Evolutionary conservation across 1,139 yeast species (phyloP).

Genomic region (Yamadazyma dushanensis): DNA sequence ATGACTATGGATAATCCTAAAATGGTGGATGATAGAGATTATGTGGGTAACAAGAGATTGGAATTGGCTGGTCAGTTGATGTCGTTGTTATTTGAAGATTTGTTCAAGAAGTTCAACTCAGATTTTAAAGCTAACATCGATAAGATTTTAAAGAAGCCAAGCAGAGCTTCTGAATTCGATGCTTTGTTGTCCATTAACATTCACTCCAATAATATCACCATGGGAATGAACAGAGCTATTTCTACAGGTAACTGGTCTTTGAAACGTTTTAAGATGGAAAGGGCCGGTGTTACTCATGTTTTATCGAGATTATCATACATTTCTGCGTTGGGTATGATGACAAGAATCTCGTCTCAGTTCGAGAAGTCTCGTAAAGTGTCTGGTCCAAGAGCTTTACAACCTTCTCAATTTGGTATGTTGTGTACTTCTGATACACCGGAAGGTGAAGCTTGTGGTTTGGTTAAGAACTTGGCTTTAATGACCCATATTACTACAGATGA

Average conservation of each 20-base stretch:
- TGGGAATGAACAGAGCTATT: constrained; percentile 93
- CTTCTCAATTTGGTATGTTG: constrained; percentile 98
- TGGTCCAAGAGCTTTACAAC: constrained; percentile 98
- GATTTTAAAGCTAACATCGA: constrained; percentile 95
- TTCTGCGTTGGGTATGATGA: constrained; percentile 98
- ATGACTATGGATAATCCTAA: constrained; percentile 95
- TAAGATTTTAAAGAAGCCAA: constrained; percentile 89
- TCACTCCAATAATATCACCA: constrained; percentile 89
- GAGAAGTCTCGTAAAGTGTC: constrained; percentile 97
- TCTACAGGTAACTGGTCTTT: constrained; percentile 99
- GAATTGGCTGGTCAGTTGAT: constrained; percentile 97
- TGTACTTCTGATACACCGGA: constrained; percentile 99
- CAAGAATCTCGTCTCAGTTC: constrained; percentile 96
- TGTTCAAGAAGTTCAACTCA: constrained; percentile 90
- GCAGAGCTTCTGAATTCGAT: constrained; percentile 92
- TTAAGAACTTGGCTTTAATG: constrained; percentile 94
- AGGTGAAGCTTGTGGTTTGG: constrained; percentile 99
- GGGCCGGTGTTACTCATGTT: constrained; percentile 99
- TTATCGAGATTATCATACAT: constrained; percentile 87
- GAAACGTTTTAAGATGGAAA: constrained; percentile 98
- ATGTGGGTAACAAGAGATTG: constrained; percentile 95
- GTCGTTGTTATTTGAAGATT: constrained; percentile 92
- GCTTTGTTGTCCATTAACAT: constrained; percentile 86
- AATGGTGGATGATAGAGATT: constrained; percentile 97
- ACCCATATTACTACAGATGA: constrained; percentile 98